Conservation (phyloP, 352 stramenopile genomes). For the Pelagophyceae sp. region DNA sequence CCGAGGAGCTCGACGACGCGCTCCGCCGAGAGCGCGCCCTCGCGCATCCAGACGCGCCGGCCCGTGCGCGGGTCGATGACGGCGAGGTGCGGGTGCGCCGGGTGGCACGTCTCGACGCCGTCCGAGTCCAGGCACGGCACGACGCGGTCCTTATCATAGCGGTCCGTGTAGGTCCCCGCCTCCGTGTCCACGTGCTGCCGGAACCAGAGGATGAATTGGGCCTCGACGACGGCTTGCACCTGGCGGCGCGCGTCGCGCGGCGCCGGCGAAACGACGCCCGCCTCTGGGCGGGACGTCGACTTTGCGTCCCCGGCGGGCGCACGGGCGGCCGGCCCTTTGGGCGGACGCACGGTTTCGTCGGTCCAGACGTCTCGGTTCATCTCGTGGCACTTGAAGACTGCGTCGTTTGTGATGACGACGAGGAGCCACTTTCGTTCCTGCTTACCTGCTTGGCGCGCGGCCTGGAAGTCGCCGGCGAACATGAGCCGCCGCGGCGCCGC, state of each 20-base stretch:
- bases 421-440: slow-evolving; percentile 78
- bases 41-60: slow-evolving; percentile 50
- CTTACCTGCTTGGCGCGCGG: slow-evolving; percentile 55
- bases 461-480: slow-evolving; percentile 48
- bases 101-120: background rate
- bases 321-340: too few relatives aligned
- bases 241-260: too few relatives aligned
- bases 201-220: slow-evolving; percentile 87
- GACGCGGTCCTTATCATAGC: slow-evolving; percentile 45
- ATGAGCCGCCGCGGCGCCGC: slow-evolving; percentile 46
- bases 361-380: slow-evolving; percentile 89
- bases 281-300: too few relatives aligned
- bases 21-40: slow-evolving; percentile 48
- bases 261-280: too few relatives aligned
- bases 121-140: background rate
- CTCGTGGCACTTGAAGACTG: slow-evolving; percentile 84
- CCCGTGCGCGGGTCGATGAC: slow-evolving; percentile 56
- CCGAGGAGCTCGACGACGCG: slow-evolving; percentile 46
- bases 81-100: slow-evolving; percentile 48
- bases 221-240: slow-evolving; percentile 82
- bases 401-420: slow-evolving; percentile 85
- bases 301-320: too few relatives aligned
- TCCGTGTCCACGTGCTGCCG: slow-evolving; percentile 38
- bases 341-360: slow-evolving; percentile 77
- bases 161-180: slow-evolving; percentile 44